Conservation (phyloP, 2,329 filamentous ascomycete species). For the Setomelanomma holmii region DNA sequence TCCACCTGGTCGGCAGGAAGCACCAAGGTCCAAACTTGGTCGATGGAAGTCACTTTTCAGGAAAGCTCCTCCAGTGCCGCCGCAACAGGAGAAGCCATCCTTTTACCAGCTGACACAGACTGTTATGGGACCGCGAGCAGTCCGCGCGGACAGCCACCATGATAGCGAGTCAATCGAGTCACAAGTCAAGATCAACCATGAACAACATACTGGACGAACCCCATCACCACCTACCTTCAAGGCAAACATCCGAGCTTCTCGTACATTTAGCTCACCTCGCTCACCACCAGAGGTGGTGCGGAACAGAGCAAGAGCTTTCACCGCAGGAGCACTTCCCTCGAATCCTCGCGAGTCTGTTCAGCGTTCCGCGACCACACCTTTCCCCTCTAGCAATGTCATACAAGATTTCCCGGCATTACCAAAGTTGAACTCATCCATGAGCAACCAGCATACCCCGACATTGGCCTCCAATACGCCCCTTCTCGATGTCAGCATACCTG, state of each 20-base stretch:
- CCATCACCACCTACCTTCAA: conserved; percentile 39
- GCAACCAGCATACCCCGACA: conserved; percentile 12
- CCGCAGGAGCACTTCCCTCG: conserved; percentile 20
- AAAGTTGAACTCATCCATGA: conserved; percentile 22
- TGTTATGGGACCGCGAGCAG: conserved; percentile 16
- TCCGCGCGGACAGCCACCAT: conserved; percentile 43
- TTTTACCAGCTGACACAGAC: conserved; percentile 47
- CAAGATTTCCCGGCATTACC: conserved; percentile 20
- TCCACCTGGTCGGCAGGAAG: conserved; percentile 16
- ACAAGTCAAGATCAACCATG: conserved; percentile 15
- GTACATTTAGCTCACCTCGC: conserved; percentile 26
- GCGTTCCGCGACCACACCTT: conserved; percentile 23
- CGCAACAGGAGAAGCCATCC: conserved; percentile 29
- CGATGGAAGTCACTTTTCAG: conserved; percentile 50
- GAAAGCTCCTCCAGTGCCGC: conserved; percentile 33
- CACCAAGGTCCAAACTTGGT: conserved; percentile 45
- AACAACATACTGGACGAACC: conserved; percentile 23
- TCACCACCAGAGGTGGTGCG: conserved; percentile 12
- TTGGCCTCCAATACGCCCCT: conserved; percentile 34
- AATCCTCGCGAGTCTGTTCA: conserved; percentile 20
- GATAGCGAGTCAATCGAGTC: conserved; percentile 34
- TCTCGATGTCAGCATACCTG: conserved; percentile 81
- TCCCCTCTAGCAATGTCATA: conserved; percentile 17
- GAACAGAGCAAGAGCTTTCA: conserved; percentile 28
- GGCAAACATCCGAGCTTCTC: conserved; percentile 37